Base-by-base conservation (phyloP, 2,329 filamentous ascomycete species). In the Alternaria longipes region DNA sequence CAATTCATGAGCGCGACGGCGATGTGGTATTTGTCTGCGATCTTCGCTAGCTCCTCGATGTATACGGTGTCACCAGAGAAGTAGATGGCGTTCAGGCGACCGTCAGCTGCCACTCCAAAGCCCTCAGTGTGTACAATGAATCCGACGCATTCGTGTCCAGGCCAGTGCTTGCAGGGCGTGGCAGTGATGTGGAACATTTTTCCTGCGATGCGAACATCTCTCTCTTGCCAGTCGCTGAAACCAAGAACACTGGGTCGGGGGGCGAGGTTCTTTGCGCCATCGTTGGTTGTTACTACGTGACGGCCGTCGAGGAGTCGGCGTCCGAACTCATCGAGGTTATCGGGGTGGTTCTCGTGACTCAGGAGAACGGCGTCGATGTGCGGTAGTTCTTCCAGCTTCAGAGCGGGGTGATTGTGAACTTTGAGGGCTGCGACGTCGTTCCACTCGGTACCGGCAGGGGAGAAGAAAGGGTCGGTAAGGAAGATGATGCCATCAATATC, bases 61-160 rank as follows among this genome's bases (percentile, higher is more conserved):
- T 84, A 84, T 4, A 84, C 77, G 0, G 83, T 85, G 59, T 85
- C 83, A 0, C 83, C 83, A 0, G 82, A 79, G 67, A 85, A 82
- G 61, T 81, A 85, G 8, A 85, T 78, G 2, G 78, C 83, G 56
- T 84, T 84, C 0, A 80, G 82, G 0, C 64, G 65, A 0, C 80
- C 79, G 4, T 79, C 70, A 1, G 53, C 34, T 5, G 68, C 63
- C 8, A 34, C 28, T 2, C 83, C 82, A 40, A 85, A 84, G 0
- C 70, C 70, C 0, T 70, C 58, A 0, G 71, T 64, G 0, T 74
- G 75, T 3, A 85, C 0, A 7, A 84, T 68, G 63, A 85, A 85
- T 3, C 83, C 83, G 0, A 77, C 81, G 12, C 79, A 81, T 63
- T 85, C 82, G 14, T 76, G 77, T 0, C 79, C 80, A 0, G 81